These are phyloP conservation scores for Trichoderma sp. DNA, from an alignment of 2,329 filamentous ascomycete genomes.

Conservation along the genomic window DNA sequence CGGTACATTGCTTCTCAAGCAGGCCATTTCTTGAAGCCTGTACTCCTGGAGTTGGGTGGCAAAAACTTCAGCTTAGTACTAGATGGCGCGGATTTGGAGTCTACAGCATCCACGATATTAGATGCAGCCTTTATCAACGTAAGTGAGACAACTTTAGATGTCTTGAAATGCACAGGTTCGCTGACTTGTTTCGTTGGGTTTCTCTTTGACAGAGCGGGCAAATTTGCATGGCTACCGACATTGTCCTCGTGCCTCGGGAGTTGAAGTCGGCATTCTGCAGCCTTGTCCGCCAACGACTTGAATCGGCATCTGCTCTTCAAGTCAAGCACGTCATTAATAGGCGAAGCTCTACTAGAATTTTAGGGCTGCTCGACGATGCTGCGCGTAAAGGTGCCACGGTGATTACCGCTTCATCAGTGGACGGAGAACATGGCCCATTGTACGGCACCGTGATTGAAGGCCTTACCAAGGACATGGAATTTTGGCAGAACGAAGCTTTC, in stretches of 20 bases:
- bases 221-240: conserved; percentile 7
- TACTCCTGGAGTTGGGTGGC: conserved; percentile 38
- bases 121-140: not conserved
- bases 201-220: not conserved
- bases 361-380: not conserved
- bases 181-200: not conserved
- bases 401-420: not conserved
- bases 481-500: conserved; percentile 23
- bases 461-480: conserved; percentile 22
- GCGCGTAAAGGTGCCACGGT: not conserved
- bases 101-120: conserved; percentile 33
- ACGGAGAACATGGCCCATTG: not conserved
- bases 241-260: not conserved
- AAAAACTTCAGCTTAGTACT: conserved; percentile 40
- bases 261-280: not conserved
- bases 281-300: not conserved
- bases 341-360: not conserved
- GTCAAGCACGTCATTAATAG: not conserved
- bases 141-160: not conserved
- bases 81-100: conserved; percentile 39
- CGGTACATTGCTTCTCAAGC: conserved; percentile 34
- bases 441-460: conserved; percentile 23
- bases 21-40: conserved; percentile 35
- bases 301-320: not conserved
- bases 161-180: not conserved